These are phyloP conservation scores for Cadophora malorum DNA, from an alignment of 2,329 filamentous ascomycete genomes.

Conservation along the genomic window DNA sequence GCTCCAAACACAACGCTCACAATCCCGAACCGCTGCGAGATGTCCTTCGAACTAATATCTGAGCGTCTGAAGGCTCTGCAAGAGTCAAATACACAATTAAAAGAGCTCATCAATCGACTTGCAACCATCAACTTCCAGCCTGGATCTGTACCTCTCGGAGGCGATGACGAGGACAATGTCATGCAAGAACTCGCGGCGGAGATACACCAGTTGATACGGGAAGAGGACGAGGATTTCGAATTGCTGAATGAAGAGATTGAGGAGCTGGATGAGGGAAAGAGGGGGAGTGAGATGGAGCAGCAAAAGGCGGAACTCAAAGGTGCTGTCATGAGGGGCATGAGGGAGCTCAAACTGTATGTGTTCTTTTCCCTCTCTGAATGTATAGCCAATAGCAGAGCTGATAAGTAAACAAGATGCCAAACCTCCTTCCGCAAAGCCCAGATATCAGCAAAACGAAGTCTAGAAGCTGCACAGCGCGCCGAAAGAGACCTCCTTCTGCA, in stretches of 20 bases:
- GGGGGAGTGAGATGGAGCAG: slow-evolving; percentile 61
- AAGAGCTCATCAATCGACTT: slow-evolving; percentile 65
- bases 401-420: slow-evolving; percentile 31
- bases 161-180: slow-evolving; percentile 52
- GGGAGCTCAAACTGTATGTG: slow-evolving; percentile 74
- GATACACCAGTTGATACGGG: slow-evolving; percentile 78
- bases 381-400: background rate
- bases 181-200: slow-evolving; percentile 79
- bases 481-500: slow-evolving; percentile 80
- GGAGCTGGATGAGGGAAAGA: slow-evolving; percentile 62
- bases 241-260: slow-evolving; percentile 78
- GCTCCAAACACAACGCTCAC: background rate
- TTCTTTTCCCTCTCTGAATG: background rate
- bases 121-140: slow-evolving; percentile 63
- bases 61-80: slow-evolving; percentile 64
- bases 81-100: slow-evolving; percentile 65
- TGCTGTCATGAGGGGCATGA: slow-evolving; percentile 68
- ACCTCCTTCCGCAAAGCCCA: slow-evolving; percentile 82
- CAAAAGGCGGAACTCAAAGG: slow-evolving; percentile 71
- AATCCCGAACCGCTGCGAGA: slow-evolving; percentile 36
- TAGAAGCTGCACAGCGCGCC: slow-evolving; percentile 74
- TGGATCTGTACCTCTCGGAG: slow-evolving; percentile 59
- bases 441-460: slow-evolving; percentile 75
- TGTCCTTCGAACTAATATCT: slow-evolving; percentile 67
- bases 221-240: slow-evolving; percentile 84